Percentiles rank a stretch among this genome's conserved stretches.
Conservation (phyloP, 345 rosid genomes). For the Citrus inodora region DNA sequence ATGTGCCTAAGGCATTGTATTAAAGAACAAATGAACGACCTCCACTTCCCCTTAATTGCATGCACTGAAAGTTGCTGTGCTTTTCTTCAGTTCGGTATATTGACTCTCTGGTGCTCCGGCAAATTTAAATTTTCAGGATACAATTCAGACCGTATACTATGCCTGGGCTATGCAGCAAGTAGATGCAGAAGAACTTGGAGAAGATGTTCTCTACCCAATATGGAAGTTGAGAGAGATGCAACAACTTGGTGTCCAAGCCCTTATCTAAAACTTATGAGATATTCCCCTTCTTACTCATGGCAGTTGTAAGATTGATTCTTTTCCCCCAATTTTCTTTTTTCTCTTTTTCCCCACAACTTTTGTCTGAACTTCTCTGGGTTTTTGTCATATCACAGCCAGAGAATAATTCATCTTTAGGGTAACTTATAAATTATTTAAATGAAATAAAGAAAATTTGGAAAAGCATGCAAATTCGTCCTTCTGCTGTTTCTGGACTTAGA, state of each 20-base stretch:
- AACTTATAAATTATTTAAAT: background rate
- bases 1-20: background rate
- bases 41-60: background rate
- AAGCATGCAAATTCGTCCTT: background rate
- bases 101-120: background rate
- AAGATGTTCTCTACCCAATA: constrained; percentile 74
- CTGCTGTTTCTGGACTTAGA: background rate
- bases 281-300: background rate
- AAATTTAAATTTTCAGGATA: constrained; percentile 45
- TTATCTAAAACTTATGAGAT: constrained; percentile 39
- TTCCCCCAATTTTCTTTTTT: background rate
- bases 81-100: background rate
- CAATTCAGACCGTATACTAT: constrained; percentile 75
- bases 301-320: constrained; percentile 8
- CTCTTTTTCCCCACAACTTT: background rate
- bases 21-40: background rate
- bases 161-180: constrained; percentile 97
- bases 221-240: constrained; percentile 87
- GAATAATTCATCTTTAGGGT: background rate
- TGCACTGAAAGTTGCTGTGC: background rate
- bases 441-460: constrained; percentile 4
- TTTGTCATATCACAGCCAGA: background rate
- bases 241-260: constrained; percentile 68
- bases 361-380: constrained; percentile 13
- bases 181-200: constrained; percentile 82